Base-by-base conservation (phyloP, 257 asterid genomes). In the Leonotis leonurus region DNA sequence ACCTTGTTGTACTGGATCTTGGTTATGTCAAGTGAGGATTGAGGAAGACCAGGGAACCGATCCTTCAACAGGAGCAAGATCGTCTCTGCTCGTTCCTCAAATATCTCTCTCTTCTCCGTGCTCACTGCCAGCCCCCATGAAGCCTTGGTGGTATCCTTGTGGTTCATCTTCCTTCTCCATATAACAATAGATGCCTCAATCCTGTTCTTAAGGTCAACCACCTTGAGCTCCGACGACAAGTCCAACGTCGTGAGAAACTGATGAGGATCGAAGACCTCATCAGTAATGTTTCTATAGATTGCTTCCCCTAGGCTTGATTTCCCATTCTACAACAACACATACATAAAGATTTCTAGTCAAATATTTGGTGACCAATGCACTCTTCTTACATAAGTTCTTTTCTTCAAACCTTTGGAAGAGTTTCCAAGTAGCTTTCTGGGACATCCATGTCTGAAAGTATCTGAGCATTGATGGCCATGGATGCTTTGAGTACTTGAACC, bases 401-500 rank as follows among this genome's bases (percentile, higher is more conserved):
- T 48, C 0, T 48, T 10, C 24, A 50, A 25, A 85, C 96, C 96
- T 85, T 90, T 4, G 97, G 97, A 14, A 90, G 93, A 25, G 89
- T 77, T 62, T 90, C 97, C 43, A 87, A 78, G 79, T 90, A 90
- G 86, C 62, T 75, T n/a, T 90, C 96, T 1, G 96, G 97, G 48
- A 87, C 78, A 61, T 83, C 95, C 95, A 90, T 90, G 39, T 87
- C 96, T n/a, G 97, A 62, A 9, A 90, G 75, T 33, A 79, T 70
- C 60, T 87, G 95, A 73, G 97, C 95, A 66, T 90, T 90, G 50
- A 87, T 90, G 4, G 89, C 95, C 95, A 87, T 83, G 46, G 97
- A 82, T 52, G 90, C 95, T 76, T 88, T 87, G 30, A 81, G 62
- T 0, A 90, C 96, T 79, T 87, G 96, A 63, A 64, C 77, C 12